These are phyloP conservation scores for Aegilops longissima DNA, from an alignment of 176 grass and related monocot species.

Conservation along the genomic window DNA sequence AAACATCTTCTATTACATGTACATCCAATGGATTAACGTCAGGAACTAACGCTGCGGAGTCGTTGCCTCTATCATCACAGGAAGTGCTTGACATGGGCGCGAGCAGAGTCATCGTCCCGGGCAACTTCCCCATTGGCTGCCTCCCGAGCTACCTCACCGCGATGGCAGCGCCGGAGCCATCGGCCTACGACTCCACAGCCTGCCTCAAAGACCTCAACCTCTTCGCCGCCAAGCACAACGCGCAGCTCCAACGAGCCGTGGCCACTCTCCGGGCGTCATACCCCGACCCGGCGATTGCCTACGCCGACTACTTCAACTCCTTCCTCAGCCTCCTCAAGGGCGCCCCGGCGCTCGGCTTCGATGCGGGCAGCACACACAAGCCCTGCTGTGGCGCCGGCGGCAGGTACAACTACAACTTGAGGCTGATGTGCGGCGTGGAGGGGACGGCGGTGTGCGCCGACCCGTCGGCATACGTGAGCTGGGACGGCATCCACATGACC, in stretches of 20 bases:
- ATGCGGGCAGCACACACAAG: conserved; percentile 36
- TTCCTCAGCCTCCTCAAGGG: conserved; percentile 56
- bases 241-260: conserved; percentile 47
- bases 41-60: too few relatives aligned
- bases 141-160: conserved; percentile 67
- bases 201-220: conserved; percentile 71
- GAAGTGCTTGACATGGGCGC: conserved; percentile 75
- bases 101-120: conserved; percentile 59
- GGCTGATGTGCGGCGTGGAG: conserved; percentile 53
- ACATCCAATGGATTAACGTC: too few relatives aligned
- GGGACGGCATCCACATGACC: conserved; percentile 93
- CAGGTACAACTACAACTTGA: conserved; percentile 59
- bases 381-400: conserved; percentile 80
- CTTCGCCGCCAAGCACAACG: conserved; percentile 72
- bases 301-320: conserved; percentile 84
- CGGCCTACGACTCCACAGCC: conserved; percentile 48
- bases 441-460: conserved; percentile 54
- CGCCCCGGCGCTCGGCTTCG: conserved; percentile 55
- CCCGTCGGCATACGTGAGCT: conserved; percentile 64
- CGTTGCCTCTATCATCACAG: conserved; percentile 13
- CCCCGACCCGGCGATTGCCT: conserved; percentile 55
- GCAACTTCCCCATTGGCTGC: conserved; percentile 94
- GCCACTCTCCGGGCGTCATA: conserved; percentile 28
- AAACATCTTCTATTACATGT: too few relatives aligned
- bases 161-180: conserved; percentile 31